These are phyloP conservation scores for Phytopythium vexans DNA, from an alignment of 352 stramenopile genomes.

Conservation along the genomic window DNA sequence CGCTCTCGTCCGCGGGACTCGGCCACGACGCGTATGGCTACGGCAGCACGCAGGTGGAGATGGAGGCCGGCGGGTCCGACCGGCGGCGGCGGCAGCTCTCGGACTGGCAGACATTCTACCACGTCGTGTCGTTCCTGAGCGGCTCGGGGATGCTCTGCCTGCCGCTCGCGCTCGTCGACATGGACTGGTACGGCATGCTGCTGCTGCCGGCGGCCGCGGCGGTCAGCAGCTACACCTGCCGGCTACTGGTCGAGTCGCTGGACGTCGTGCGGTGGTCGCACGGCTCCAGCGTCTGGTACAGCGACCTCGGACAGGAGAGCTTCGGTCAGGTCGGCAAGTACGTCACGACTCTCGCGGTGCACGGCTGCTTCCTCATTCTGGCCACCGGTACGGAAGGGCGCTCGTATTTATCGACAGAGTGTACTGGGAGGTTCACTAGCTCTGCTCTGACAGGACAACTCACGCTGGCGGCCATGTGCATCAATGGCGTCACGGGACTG, in stretches of 20 bases:
- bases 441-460: slow-evolving; percentile 30
- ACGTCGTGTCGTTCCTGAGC: slow-evolving; percentile 74
- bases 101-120: slow-evolving; percentile 63
- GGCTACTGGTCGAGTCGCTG: slow-evolving; percentile 65
- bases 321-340: slow-evolving; percentile 43
- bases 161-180: slow-evolving; percentile 69
- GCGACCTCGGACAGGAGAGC: slow-evolving; percentile 67
- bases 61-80: too few relatives aligned
- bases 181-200: slow-evolving; percentile 74
- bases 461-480: slow-evolving; percentile 48
- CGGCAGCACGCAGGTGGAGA: neutral
- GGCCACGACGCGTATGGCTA: slow-evolving; percentile 3
- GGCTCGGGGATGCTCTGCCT: slow-evolving; percentile 72
- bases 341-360: slow-evolving; percentile 40
- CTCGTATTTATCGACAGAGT: neutral
- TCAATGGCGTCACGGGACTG: slow-evolving; percentile 57
- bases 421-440: neutral
- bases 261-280: slow-evolving; percentile 67
- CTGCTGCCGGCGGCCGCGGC: slow-evolving; percentile 44
- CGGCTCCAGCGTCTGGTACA: slow-evolving; percentile 58
- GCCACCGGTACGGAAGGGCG: slow-evolving; percentile 27
- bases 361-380: slow-evolving; percentile 58
- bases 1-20: neutral
- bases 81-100: slow-evolving; percentile 22
- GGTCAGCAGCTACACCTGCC: slow-evolving; percentile 62